phyloP scores from a whole-genome alignment of 345 rosid species.

The Populus deltoides region DNA sequence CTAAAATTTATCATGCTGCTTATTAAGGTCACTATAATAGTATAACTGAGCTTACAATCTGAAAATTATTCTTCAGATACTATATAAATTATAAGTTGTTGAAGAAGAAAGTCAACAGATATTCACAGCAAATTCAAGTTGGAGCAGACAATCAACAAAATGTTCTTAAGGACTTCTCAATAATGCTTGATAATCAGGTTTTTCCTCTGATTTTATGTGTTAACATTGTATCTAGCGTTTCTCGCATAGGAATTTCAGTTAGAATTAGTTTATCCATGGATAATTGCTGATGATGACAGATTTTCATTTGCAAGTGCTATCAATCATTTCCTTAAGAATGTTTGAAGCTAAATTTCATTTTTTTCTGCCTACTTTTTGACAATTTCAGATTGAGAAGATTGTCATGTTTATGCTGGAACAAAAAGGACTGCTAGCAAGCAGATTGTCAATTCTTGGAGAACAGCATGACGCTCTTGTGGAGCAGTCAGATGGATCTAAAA shows the following conservation, averaged over 20 bases:
- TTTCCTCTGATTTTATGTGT: too few relatives aligned
- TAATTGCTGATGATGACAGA: too few relatives aligned
- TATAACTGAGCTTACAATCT: neutral
- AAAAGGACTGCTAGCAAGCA: slow-evolving; percentile 78
- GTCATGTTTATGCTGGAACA: slow-evolving; percentile 90
- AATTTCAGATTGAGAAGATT: slow-evolving; percentile 80
- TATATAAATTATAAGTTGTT: slow-evolving; percentile 46
- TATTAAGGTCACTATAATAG: too few relatives aligned
- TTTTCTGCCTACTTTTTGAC: neutral
- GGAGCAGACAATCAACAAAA: slow-evolving; percentile 30
- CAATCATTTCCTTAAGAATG: neutral
- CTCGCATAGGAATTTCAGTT: too few relatives aligned
- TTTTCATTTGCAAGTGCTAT: neutral
- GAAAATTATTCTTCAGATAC: slow-evolving; percentile 25
- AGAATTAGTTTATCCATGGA: too few relatives aligned
- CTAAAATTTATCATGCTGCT: too few relatives aligned
- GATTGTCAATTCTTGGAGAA: slow-evolving; percentile 59
- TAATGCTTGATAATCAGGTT: slow-evolving; percentile 45
- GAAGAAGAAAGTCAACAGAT: slow-evolving; percentile 53
- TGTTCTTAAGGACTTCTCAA: slow-evolving; percentile 50
- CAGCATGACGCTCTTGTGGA: slow-evolving; percentile 55
- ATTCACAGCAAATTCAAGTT: slow-evolving; percentile 32
- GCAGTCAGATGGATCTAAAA: slow-evolving; percentile 57
- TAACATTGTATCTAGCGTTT: too few relatives aligned
- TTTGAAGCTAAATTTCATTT: neutral